Evolutionary conservation across 345 rosid species (phyloP).

Genomic region (Lepidium sativum): DNA sequence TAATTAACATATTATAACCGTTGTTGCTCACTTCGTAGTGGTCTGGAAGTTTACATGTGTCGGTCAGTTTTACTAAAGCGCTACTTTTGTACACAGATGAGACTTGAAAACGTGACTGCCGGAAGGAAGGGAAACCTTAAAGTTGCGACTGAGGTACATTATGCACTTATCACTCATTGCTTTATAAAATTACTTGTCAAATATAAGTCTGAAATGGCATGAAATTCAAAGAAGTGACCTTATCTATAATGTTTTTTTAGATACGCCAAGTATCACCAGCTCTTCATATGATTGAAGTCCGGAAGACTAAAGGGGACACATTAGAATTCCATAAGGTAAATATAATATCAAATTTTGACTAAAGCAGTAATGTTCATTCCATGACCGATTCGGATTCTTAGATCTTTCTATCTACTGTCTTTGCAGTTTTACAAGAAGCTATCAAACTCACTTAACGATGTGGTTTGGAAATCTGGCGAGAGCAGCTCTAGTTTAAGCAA

Average conservation of each 20-base stretch:
- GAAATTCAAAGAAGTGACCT: background rate
- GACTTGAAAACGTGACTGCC: constrained; percentile 81
- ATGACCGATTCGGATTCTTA: background rate
- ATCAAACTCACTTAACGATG: constrained; percentile 74
- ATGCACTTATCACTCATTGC: no score
- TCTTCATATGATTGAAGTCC: constrained; percentile 85
- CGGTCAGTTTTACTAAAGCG: background rate
- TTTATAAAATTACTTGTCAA: background rate
- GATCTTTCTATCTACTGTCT: background rate
- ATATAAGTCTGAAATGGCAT: background rate
- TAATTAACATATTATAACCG: background rate
- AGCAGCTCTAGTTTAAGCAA: constrained; percentile 54
- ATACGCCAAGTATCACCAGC: constrained; percentile 96
- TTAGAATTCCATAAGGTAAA: constrained; percentile 93
- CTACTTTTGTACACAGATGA: constrained; percentile 46
- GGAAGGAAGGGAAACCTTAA: constrained; percentile 97
- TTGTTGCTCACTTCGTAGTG: background rate
- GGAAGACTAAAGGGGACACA: constrained; percentile 96
- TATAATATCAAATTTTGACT: background rate
- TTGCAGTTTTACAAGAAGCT: constrained; percentile 90
- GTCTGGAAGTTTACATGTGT: background rate
- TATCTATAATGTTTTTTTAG: constrained; percentile 32
- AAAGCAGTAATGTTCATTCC: background rate
- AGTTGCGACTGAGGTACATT: constrained; percentile 88
- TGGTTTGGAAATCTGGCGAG: constrained; percentile 95